These are phyloP conservation scores for Cyphellophora europaea DNA, from an alignment of 2,329 filamentous ascomycete genomes.

Conservation along the genomic window DNA sequence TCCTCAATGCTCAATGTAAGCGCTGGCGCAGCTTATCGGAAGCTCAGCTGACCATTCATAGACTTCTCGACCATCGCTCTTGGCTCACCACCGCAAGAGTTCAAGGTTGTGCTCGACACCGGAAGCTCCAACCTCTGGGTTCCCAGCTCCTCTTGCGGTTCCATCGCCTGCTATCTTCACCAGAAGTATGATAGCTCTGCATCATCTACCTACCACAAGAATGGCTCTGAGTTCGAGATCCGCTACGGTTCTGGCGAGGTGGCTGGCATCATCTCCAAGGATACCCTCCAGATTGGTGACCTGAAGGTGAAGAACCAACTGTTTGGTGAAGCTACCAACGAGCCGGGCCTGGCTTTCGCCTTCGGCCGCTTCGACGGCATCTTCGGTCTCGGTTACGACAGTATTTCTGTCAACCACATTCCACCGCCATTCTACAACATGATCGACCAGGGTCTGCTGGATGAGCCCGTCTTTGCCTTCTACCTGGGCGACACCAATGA, in stretches of 20 bases:
- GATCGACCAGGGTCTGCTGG: constrained; percentile 78
- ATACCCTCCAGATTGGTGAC: constrained; percentile 79
- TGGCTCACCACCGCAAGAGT: constrained; percentile 80
- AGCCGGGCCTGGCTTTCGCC: constrained; percentile 94
- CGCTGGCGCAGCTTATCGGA: constrained; percentile 12
- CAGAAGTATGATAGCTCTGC: constrained; percentile 86
- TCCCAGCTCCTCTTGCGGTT: constrained; percentile 78
- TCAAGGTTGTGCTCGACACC: constrained; percentile 98
- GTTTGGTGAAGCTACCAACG: constrained; percentile 91
- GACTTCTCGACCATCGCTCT: constrained; percentile 96
- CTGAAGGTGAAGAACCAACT: constrained; percentile 79
- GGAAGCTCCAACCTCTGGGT: constrained; percentile 97
- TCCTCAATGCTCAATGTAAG: constrained; percentile 97
- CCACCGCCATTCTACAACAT: constrained; percentile 95
- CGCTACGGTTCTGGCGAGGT: constrained; percentile 90
- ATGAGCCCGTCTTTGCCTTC: constrained; percentile 92
- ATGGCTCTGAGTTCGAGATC: constrained; percentile 87
- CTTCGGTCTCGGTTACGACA: constrained; percentile 63
- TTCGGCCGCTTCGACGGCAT: constrained; percentile 28
- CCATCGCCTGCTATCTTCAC: constrained; percentile 97
- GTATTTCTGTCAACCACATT: constrained; percentile 93
- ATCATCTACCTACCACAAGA: constrained; percentile 88
- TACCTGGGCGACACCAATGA: constrained; percentile 73
- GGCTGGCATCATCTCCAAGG: constrained; percentile 86
- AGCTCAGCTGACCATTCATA: constrained; percentile 26